Conservation (phyloP, 257 asterid genomes). For the Phtheirospermum japonicum region DNA sequence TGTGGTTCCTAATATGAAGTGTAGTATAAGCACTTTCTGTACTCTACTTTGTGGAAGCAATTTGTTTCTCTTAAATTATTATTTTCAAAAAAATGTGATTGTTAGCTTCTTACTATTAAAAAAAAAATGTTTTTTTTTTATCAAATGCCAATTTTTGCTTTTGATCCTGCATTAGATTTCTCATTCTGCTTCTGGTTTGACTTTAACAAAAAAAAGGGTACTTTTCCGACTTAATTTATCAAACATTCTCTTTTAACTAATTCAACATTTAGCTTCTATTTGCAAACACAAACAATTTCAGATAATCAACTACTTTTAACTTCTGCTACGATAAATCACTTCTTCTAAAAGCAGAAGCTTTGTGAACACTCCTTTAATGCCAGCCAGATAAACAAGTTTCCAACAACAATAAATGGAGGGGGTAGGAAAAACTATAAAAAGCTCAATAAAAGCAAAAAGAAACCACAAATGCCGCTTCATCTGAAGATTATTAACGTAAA, state of each 20-base stretch:
- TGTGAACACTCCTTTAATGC: background rate
- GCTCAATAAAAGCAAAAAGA: background rate
- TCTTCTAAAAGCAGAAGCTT: background rate
- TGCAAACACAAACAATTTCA: background rate
- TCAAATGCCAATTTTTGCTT: background rate
- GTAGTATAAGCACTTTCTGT: background rate
- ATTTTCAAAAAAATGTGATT: background rate
- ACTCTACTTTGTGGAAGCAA: background rate
- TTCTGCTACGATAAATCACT: background rate
- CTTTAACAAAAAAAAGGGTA: background rate
- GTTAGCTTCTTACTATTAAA: background rate
- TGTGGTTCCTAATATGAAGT: background rate
- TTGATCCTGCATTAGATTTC: background rate
- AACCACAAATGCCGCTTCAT: background rate
- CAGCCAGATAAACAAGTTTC: background rate
- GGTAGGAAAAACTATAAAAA: background rate
- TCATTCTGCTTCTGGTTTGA: background rate
- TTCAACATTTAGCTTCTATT: background rate
- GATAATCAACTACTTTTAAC: background rate
- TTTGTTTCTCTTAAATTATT: too few species aligned
- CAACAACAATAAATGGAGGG: background rate
- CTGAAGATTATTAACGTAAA: background rate
- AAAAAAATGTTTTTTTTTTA: background rate
- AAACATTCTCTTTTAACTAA: background rate
- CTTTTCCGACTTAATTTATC: background rate